Evolutionary conservation across 1,284 basidiomycete species (phyloP).

Genomic region (Anthracocystis setariae): DNA sequence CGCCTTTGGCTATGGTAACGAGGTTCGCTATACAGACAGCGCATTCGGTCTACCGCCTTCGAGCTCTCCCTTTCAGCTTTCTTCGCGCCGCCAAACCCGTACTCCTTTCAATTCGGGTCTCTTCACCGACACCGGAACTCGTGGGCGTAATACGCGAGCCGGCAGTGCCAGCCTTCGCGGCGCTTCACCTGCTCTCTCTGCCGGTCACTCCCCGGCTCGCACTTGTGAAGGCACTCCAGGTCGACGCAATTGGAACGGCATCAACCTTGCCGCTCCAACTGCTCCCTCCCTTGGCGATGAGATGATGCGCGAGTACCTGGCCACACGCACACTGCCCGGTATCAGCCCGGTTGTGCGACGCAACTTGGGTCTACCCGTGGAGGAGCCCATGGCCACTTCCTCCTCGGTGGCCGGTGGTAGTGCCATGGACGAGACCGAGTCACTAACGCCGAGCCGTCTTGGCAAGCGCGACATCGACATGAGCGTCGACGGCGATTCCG

Average conservation of each 20-base stretch:
- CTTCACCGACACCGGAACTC: constrained; percentile 21
- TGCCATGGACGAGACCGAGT: constrained; percentile 36
- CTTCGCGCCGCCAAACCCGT: constrained; percentile 30
- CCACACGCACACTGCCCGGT: constrained; percentile 40
- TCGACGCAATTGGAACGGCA: constrained; percentile 55
- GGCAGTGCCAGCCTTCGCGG: constrained; percentile 31
- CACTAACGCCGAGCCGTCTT: constrained; percentile 32
- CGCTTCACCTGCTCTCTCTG: constrained; percentile 32
- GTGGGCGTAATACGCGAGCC: constrained; percentile 23
- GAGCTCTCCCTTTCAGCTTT: constrained; percentile 51
- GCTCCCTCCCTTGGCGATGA: constrained; percentile 49
- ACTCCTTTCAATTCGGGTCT: constrained; percentile 21
- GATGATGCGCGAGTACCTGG: constrained; percentile 52
- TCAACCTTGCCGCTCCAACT: constrained; percentile 53
- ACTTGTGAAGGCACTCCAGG: constrained; percentile 30
- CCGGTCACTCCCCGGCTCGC: constrained; percentile 25
- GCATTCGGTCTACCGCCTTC: constrained; percentile 43
- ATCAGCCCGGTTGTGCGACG: constrained; percentile 28
- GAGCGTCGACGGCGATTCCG: constrained; percentile 48
- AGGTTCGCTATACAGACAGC: constrained; percentile 44
- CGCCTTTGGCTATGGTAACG: constrained; percentile 55
- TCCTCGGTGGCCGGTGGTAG: constrained; percentile 28
- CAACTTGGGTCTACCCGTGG: constrained; percentile 15
- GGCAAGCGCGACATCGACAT: constrained; percentile 50
- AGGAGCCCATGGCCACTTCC: constrained; percentile 24